Evolutionary conservation across 805 yeast species (phyloP).

Genomic region (Hanseniaspora mollemarum): DNA sequence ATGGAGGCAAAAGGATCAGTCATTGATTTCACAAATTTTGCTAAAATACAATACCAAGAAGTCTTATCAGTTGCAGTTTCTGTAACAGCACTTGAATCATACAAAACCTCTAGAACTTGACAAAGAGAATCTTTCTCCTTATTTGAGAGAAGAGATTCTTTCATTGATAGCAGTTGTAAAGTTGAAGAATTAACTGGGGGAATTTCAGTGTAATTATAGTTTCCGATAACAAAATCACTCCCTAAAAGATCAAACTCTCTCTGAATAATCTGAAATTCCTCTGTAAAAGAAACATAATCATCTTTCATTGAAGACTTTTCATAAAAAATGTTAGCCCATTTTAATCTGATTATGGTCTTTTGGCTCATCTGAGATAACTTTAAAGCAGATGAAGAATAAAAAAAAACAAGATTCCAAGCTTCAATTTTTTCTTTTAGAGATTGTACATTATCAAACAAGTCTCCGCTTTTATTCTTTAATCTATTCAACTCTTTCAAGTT

Average conservation of each 20-base stretch:
- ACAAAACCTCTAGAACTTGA: slow-evolving; percentile 51
- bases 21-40: slow-evolving; percentile 4
- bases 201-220: slow-evolving; percentile 50
- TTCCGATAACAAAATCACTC: slow-evolving; percentile 28
- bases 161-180: slow-evolving; percentile 49
- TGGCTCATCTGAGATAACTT: neutral
- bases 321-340: slow-evolving; percentile 40
- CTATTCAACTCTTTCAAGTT: slow-evolving; percentile 27
- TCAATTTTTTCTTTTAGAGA: slow-evolving; percentile 36
- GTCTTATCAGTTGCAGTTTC: slow-evolving; percentile 20
- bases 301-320: slow-evolving; percentile 34
- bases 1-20: slow-evolving; percentile 37
- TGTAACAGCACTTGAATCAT: slow-evolving; percentile 41
- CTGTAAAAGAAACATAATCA: slow-evolving; percentile 28
- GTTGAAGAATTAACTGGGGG: slow-evolving; percentile 42
- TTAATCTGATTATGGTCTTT: neutral
- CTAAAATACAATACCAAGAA: slow-evolving; percentile 22
- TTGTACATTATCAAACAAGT: slow-evolving; percentile 33
- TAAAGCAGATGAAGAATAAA: slow-evolving; percentile 18
- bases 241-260: slow-evolving; percentile 17
- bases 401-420: slow-evolving; percentile 39
- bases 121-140: neutral
- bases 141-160: neutral
- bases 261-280: slow-evolving; percentile 23
- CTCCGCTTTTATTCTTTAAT: slow-evolving; percentile 27